A percentile compares a stretch with the other conserved stretches of the same genome.
These are phyloP conservation scores for Penicillium sp. DNA, from an alignment of 2,329 filamentous ascomycete genomes.

Conservation along the genomic window DNA sequence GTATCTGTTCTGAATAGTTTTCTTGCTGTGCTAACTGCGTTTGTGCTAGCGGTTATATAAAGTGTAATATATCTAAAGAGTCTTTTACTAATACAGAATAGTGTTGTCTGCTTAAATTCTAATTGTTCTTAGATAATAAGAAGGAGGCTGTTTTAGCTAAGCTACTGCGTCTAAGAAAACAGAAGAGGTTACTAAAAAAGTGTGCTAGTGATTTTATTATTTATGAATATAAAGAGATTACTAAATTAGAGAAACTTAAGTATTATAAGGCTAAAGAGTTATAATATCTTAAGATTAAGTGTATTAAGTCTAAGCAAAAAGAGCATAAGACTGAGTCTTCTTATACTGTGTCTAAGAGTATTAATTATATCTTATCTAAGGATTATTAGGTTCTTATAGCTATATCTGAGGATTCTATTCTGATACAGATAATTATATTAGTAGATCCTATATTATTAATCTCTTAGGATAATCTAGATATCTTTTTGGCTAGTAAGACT, in stretches of 20 bases:
- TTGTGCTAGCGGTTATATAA: background rate
- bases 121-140: background rate
- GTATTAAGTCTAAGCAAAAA: background rate
- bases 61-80: background rate
- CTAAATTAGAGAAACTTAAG: background rate
- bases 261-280: too few species aligned
- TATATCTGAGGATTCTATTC: background rate
- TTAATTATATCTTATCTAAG: background rate
- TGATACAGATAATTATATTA: background rate
- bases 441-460: background rate
- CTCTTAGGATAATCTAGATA: background rate
- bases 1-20: background rate
- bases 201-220: background rate
- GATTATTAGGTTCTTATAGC: background rate
- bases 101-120: background rate
- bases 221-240: background rate
- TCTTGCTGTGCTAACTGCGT: background rate
- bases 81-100: too few species aligned
- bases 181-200: background rate
- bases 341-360: background rate
- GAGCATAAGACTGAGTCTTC: background rate
- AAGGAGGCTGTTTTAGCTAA: background rate
- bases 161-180: background rate
- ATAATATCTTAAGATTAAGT: background rate
- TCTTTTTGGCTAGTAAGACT: background rate